A percentile compares a stretch with the other conserved stretches of the same genome.
Evolutionary conservation across 2,329 filamentous ascomycete species (phyloP).

Genomic region (Coniosporium tulheliwenetii): DNA sequence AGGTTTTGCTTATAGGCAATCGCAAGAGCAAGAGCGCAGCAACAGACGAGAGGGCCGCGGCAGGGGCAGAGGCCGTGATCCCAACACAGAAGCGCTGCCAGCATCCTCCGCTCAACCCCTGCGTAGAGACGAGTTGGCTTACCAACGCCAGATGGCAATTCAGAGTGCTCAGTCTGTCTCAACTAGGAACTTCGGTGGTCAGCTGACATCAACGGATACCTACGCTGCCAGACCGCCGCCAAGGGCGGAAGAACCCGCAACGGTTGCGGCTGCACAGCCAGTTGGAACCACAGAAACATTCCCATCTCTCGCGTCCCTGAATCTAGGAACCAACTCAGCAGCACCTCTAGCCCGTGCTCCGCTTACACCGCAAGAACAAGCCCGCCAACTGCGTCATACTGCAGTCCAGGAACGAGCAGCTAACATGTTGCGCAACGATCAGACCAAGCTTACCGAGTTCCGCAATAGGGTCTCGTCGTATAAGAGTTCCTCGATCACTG

Average conservation of each 20-base stretch:
- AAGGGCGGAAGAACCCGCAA: constrained; percentile 17
- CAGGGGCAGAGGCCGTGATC: constrained; percentile 61
- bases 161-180: constrained; percentile 73
- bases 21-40: constrained; percentile 49
- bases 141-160: constrained; percentile 82
- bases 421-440: constrained; percentile 64
- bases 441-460: constrained; percentile 61
- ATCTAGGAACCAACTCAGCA: constrained; percentile 20
- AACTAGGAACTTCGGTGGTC: constrained; percentile 69
- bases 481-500: constrained; percentile 51
- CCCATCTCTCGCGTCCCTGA: constrained; percentile 11
- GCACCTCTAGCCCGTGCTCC: constrained; percentile 12
- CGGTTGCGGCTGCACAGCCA: constrained; percentile 22
- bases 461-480: constrained; percentile 67
- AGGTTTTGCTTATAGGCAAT: constrained; percentile 61
- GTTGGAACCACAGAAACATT: constrained; percentile 5
- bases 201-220: constrained; percentile 45
- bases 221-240: constrained; percentile 31
- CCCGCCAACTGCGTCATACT: constrained; percentile 62
- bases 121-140: constrained; percentile 75
- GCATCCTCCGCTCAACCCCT: constrained; percentile 64
- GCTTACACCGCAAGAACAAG: constrained; percentile 62
- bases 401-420: constrained; percentile 76
- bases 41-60: constrained; percentile 25
- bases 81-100: constrained; percentile 68